phyloP scores from a whole-genome alignment of 805 yeast genomes.

The Candida khao-thaluensis region DNA sequence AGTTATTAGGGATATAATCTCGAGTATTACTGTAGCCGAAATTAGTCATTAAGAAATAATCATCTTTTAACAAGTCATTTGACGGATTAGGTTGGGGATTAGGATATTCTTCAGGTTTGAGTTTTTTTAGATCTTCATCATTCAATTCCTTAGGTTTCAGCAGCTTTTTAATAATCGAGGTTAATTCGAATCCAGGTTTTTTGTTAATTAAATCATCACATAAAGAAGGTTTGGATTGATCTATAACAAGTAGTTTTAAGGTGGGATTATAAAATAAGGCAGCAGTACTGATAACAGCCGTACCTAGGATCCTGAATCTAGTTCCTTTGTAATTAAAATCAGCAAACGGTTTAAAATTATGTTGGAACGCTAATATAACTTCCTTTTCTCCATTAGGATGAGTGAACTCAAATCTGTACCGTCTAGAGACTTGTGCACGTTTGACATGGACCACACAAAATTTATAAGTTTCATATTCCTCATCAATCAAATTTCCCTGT shows the following conservation, averaged over 20 bases:
- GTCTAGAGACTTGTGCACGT: conserved; percentile 23
- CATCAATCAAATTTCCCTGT: conserved; percentile 20
- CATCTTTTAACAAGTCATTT: conserved; percentile 23
- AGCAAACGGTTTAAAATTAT: conserved; percentile 36
- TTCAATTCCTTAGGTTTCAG: conserved; percentile 6
- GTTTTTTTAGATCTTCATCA: conserved; percentile 4
- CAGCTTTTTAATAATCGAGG: conserved; percentile 13
- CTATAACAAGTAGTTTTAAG: conserved; percentile 34
- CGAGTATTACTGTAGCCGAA: conserved; percentile 9
- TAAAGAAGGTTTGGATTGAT: conserved; percentile 33
- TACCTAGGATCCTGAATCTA: conserved; percentile 38
- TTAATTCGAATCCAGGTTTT: conserved; percentile 23
- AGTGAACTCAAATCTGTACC: conserved; percentile 31
- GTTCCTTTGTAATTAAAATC: conserved; percentile 39
- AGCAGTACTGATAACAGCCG: conserved; percentile 31
- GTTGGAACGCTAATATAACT: conserved; percentile 32
- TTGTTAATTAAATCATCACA: conserved; percentile 35
- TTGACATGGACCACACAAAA: conserved; percentile 35
- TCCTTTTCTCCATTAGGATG: conserved; percentile 12
- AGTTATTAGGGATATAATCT: conserved; percentile 25
- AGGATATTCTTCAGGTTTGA: conserved; percentile 16
- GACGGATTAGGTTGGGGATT: conserved; percentile 34
- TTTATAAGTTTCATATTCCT: conserved; percentile 29
- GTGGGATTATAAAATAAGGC: conserved; percentile 30
- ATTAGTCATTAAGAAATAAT: conserved; percentile 8